phyloP scores from a whole-genome alignment of 371 early-diverging fungal species.

The Mucor sp. region DNA sequence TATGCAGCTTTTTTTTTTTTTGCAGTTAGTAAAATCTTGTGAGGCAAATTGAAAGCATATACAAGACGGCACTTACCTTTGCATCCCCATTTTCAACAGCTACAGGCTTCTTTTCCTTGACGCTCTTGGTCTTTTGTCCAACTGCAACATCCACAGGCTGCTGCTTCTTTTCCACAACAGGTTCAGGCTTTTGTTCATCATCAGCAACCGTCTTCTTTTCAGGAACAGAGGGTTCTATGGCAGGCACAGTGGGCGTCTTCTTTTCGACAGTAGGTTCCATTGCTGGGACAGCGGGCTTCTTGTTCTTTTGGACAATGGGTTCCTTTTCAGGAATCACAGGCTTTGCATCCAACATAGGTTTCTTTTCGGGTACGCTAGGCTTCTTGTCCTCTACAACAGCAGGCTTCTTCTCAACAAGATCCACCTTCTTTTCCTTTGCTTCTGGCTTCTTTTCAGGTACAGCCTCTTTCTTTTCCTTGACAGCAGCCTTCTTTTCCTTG shows the following conservation, averaged over 20 bases:
- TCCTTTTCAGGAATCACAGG: not conserved
- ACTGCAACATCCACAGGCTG: not conserved
- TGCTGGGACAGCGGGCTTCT: not conserved
- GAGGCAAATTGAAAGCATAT: no score
- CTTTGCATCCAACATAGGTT: not conserved
- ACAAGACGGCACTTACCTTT: not conserved
- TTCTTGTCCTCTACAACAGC: not conserved
- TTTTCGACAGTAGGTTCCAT: not conserved
- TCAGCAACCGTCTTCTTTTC: not conserved
- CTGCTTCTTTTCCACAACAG: slow-evolving; percentile 4
- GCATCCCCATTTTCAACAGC: not conserved
- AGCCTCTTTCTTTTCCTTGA: no score
- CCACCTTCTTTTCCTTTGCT: no score
- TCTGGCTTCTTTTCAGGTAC: no score
- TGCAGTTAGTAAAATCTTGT: no score
- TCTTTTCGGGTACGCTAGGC: not conserved
- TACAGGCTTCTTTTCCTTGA: not conserved
- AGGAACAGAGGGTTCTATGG: not conserved
- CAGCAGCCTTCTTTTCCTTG: no score
- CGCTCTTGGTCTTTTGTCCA: not conserved
- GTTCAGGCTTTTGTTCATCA: not conserved
- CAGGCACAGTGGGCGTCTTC: not conserved
- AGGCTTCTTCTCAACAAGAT: not conserved
- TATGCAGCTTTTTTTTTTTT: no score
- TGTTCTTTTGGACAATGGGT: not conserved